Percentiles rank a stretch among this genome's conserved stretches.
These are phyloP conservation scores for Helotiales sp. DNA, from an alignment of 2,329 filamentous ascomycete species.

Conservation along the genomic window DNA sequence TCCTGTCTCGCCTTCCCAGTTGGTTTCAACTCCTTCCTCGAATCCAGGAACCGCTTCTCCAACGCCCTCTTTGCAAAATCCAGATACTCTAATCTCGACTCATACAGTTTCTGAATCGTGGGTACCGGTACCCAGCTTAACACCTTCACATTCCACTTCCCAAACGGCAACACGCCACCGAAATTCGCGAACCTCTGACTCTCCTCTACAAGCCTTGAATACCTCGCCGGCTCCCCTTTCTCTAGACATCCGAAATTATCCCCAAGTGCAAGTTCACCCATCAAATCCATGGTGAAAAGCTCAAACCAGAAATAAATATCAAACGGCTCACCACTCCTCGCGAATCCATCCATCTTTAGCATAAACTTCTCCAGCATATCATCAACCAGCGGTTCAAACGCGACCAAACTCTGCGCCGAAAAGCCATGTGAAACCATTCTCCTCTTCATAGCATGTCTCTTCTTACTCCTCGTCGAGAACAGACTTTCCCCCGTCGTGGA, in stretches of 20 bases:
- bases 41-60: conserved; percentile 15
- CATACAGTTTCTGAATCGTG: conserved; percentile 11
- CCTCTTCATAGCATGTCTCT: conserved; percentile 80
- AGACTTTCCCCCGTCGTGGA: conserved; percentile 80
- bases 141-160: conserved; percentile 12
- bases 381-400: conserved; percentile 88
- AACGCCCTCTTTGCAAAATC: conserved; percentile 13
- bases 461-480: conserved; percentile 81
- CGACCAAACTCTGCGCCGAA: conserved; percentile 71
- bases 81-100: conserved; percentile 15
- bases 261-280: conserved; percentile 18
- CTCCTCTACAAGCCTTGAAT: conserved; percentile 17
- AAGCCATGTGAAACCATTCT: conserved; percentile 87
- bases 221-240: conserved; percentile 14
- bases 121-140: conserved; percentile 17
- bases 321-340: conserved; percentile 11
- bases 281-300: conserved; percentile 20
- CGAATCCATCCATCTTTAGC: conserved; percentile 62
- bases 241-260: conserved; percentile 15
- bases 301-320: conserved; percentile 23
- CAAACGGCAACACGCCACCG: conserved; percentile 19
- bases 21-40: conserved; percentile 4
- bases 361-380: conserved; percentile 73
- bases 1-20: conserved; percentile 16
- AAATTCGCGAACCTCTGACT: conserved; percentile 12